A percentile compares a stretch with the other conserved stretches of the same genome.
phyloP scores from a whole-genome alignment of 306 rosid genomes.

The Canavalia gladiata region DNA sequence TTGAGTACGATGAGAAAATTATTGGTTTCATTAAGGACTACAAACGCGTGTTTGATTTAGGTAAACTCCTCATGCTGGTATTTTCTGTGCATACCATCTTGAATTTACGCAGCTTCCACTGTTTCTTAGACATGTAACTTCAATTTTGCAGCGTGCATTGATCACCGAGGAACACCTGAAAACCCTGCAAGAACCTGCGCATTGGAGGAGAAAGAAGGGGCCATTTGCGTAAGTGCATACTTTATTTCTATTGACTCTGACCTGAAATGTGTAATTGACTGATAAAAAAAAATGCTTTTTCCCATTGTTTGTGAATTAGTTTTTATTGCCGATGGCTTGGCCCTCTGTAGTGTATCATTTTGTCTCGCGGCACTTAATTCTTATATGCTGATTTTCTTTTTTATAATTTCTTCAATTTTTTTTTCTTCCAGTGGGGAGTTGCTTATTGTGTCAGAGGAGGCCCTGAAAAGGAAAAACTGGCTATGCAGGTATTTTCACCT shows the following conservation, averaged over 20 bases:
- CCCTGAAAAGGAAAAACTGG: conserved; percentile 77
- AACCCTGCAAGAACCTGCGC: conserved; percentile 95
- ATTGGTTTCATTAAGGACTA: conserved; percentile 87
- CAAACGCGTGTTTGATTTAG: conserved; percentile 93
- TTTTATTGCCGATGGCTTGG: conserved; percentile 4
- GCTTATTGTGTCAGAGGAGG: conserved; percentile 85
- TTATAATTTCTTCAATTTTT: conserved; percentile 32
- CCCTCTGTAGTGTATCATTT: neutral
- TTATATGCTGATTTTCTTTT: neutral
- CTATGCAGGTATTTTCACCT: conserved; percentile 77
- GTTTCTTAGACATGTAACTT: conserved; percentile 29
- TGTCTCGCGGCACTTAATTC: neutral
- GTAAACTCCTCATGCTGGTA: conserved; percentile 48
- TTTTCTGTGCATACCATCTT: neutral
- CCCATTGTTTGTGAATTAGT: neutral
- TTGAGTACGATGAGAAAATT: conserved; percentile 81
- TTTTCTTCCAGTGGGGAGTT: conserved; percentile 86
- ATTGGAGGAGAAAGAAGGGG: conserved; percentile 80
- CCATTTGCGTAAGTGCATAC: conserved; percentile 72
- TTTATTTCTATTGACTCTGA: neutral
- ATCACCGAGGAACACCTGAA: conserved; percentile 94
- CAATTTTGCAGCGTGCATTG: conserved; percentile 76
- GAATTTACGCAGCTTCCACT: neutral
- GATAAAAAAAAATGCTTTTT: neutral
- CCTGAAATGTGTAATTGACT: neutral